These are phyloP conservation scores for Tardiomyces blankii DNA, from an alignment of 1,139 yeast species.

Conservation along the genomic window DNA sequence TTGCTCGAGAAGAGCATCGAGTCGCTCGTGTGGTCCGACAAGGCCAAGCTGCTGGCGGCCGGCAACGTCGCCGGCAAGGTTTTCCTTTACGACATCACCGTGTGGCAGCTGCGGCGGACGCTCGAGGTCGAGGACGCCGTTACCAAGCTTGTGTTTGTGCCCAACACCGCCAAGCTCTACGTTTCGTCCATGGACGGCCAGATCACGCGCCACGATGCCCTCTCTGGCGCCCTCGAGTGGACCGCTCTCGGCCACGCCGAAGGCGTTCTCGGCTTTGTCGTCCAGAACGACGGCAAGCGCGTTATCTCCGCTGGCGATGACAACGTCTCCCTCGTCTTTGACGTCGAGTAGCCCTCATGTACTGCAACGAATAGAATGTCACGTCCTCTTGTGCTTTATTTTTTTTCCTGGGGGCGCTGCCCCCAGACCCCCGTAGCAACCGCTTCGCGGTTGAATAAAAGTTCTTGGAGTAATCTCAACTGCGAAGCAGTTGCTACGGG, in stretches of 20 bases:
- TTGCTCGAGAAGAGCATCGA: conserved; percentile 75
- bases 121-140: conserved; percentile 68
- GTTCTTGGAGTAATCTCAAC: no score
- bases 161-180: conserved; percentile 44
- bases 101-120: conserved; percentile 76
- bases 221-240: conserved; percentile 68
- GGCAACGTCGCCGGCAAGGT: conserved; percentile 88
- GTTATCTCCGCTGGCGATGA: conserved; percentile 96
- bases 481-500: no score
- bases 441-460: no score
- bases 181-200: conserved; percentile 80
- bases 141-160: conserved; percentile 64
- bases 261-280: conserved; percentile 80
- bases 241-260: conserved; percentile 86
- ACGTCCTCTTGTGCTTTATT: no score
- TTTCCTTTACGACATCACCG: conserved; percentile 65
- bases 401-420: no score
- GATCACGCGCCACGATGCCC: conserved; percentile 78
- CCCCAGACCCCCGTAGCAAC: no score
- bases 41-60: conserved; percentile 55
- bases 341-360: conserved; percentile 9
- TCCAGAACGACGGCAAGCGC: conserved; percentile 52
- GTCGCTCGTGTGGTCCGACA: conserved; percentile 71
- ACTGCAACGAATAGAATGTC: no score
- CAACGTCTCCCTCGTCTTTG: conserved; percentile 77